phyloP scores from a whole-genome alignment of 768 basidiomycete species.

The Serendipita vermifera region DNA sequence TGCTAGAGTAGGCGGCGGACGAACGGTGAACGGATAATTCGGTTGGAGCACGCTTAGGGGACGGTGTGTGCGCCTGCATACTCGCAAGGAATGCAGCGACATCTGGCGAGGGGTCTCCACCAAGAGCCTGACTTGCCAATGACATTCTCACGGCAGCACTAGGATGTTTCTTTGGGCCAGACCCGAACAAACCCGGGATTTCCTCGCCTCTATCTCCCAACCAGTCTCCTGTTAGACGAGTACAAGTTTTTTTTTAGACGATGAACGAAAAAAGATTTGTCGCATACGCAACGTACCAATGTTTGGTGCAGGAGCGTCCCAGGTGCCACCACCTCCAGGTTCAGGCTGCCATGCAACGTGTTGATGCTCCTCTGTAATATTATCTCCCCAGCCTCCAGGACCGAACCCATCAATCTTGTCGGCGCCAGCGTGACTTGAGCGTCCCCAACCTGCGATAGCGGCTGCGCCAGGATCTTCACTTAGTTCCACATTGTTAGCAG shows the following conservation, averaged over 20 bases:
- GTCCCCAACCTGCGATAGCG: neutral
- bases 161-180: constrained; percentile 5
- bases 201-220: neutral
- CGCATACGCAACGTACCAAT: constrained; percentile 1
- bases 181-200: neutral
- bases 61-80: neutral
- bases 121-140: neutral
- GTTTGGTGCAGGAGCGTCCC: neutral
- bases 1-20: constrained; percentile 4
- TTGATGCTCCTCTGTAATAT: neutral
- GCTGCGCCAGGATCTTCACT: neutral
- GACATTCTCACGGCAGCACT: constrained; percentile 7
- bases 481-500: neutral
- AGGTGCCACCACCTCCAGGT: neutral
- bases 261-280: neutral
- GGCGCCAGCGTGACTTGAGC: neutral
- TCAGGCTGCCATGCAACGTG: neutral
- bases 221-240: too few species aligned
- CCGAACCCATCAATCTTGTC: constrained; percentile 7
- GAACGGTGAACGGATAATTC: constrained; percentile 6
- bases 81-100: constrained; percentile 7
- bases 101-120: neutral
- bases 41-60: neutral
- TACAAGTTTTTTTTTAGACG: neutral
- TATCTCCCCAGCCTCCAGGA: neutral